phyloP scores from a whole-genome alignment of 2,329 filamentous ascomycete species.

The Penicillium vulpinum region DNA sequence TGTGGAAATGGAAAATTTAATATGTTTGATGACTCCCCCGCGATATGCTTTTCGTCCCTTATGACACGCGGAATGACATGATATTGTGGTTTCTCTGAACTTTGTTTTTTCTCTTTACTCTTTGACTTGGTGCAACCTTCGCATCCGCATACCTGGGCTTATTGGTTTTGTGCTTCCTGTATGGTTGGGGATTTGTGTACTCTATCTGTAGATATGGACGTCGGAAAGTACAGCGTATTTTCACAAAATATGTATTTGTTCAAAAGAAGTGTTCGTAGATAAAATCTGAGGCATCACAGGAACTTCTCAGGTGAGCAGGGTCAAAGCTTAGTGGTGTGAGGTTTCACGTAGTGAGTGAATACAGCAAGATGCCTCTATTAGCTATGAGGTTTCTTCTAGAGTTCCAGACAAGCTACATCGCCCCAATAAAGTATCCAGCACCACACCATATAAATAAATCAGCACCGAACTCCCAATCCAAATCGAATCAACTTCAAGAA shows the following conservation, averaged over 20 bases:
- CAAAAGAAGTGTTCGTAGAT: background rate
- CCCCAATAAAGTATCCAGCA: background rate
- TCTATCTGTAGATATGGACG: conserved; percentile 8
- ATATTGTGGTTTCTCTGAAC: conserved; percentile 6
- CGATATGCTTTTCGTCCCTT: conserved; percentile 4
- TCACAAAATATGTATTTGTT: too few relatives aligned
- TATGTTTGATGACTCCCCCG: conserved; percentile 27
- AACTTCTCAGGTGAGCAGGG: too few relatives aligned
- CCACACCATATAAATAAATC: background rate
- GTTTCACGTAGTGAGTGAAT: background rate
- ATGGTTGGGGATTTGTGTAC: background rate
- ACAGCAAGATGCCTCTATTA: background rate
- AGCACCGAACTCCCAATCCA: background rate
- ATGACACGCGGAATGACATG: conserved; percentile 14
- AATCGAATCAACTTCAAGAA: conserved; percentile 1
- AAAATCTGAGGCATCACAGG: background rate
- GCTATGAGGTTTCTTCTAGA: background rate
- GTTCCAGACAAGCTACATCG: background rate
- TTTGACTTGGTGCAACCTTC: background rate
- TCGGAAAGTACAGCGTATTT: background rate
- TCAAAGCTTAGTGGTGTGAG: too few relatives aligned
- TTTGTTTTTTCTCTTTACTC: background rate
- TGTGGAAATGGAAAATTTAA: conserved; percentile 17
- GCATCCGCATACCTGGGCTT: background rate
- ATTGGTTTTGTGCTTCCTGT: background rate